These are phyloP conservation scores for Castanopsis chinensis DNA, from an alignment of 306 rosid genomes.

Conservation along the genomic window DNA sequence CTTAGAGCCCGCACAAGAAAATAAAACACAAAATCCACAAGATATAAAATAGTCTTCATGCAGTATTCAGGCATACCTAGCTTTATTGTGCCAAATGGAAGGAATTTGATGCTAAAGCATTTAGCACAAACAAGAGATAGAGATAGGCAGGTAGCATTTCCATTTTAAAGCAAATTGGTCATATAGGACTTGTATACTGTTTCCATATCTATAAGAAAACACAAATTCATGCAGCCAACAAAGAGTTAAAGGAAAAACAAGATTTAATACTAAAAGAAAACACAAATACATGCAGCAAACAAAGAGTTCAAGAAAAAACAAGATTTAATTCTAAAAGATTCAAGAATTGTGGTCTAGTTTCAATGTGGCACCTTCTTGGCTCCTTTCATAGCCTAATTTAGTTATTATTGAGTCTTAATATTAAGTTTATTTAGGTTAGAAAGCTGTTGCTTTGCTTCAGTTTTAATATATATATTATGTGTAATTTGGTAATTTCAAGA, in stretches of 20 bases:
- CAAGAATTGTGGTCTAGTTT: too few species aligned
- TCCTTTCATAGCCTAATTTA: too few species aligned
- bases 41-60: neutral
- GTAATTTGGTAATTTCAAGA: too few species aligned
- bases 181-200: neutral
- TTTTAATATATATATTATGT: too few species aligned
- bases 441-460: neutral
- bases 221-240: too few species aligned
- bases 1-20: neutral
- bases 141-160: neutral
- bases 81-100: neutral
- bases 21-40: conserved; percentile 6
- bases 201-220: neutral
- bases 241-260: too few species aligned
- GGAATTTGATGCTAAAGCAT: neutral
- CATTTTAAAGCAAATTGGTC: neutral
- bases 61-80: neutral
- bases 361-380: too few species aligned
- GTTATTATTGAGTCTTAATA: too few species aligned
- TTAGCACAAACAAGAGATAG: neutral
- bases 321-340: too few species aligned
- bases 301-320: too few species aligned
- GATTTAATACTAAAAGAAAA: neutral
- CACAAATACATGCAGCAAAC: neutral
- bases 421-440: too few species aligned